phyloP scores from a whole-genome alignment of 768 basidiomycete genomes.

The Hygrocybe coccinea region DNA sequence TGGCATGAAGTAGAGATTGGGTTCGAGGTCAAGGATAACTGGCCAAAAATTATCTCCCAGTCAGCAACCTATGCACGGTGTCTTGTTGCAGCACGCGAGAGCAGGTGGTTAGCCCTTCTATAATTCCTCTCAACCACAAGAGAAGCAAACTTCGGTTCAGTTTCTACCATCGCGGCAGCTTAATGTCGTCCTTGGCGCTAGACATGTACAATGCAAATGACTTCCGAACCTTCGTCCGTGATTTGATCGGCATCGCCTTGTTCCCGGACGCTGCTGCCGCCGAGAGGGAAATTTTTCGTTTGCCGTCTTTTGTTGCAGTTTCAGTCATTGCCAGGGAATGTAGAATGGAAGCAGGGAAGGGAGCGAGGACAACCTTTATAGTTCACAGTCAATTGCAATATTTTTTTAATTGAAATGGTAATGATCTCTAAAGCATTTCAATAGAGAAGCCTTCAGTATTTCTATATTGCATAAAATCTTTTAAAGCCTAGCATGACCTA shows the following conservation, averaged over 20 bases:
- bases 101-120: slow-evolving; percentile 1
- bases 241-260: not conserved
- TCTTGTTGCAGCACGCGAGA: slow-evolving; percentile 3
- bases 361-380: too few species aligned
- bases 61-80: slow-evolving; percentile 1
- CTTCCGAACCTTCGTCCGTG: slow-evolving; percentile 4
- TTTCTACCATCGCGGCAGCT: slow-evolving; percentile 5
- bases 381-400: too few species aligned
- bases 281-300: not conserved
- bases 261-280: not conserved
- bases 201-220: not conserved
- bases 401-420: too few species aligned
- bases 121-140: slow-evolving; percentile 1
- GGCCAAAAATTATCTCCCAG: slow-evolving; percentile 1
- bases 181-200: slow-evolving; percentile 1
- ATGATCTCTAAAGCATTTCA: too few species aligned
- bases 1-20: not conserved
- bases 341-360: too few species aligned
- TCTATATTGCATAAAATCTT: too few species aligned
- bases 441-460: too few species aligned
- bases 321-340: too few species aligned
- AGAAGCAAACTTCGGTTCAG: not conserved
- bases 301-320: too few species aligned
- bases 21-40: slow-evolving; percentile 1
- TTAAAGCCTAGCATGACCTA: too few species aligned